Conservation (phyloP, 441 rosid species). For the Populus tomentosa region DNA sequence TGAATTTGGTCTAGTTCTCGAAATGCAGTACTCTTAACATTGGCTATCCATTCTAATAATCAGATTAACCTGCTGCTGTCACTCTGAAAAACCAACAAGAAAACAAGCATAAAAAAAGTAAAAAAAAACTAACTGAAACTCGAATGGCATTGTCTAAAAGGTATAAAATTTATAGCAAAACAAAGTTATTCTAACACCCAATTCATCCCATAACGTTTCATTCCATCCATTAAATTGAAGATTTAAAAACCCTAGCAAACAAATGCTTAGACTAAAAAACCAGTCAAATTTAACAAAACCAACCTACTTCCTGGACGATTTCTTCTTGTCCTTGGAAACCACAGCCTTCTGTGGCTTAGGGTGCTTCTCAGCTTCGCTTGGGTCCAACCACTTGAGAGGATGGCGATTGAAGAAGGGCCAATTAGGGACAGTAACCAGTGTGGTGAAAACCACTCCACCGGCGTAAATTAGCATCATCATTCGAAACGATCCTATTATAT, state of each 20-base stretch:
- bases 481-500: slow-evolving; percentile 58
- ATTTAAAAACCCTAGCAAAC: not conserved
- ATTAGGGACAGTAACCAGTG: slow-evolving; percentile 70
- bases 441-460: slow-evolving; percentile 64
- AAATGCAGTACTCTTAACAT: not conserved
- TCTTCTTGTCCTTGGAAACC: slow-evolving; percentile 58
- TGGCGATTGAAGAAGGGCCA: slow-evolving; percentile 87
- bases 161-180: not conserved
- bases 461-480: slow-evolving; percentile 68
- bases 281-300: not conserved
- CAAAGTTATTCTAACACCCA: slow-evolving; percentile 1
- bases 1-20: not conserved
- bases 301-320: slow-evolving; percentile 54
- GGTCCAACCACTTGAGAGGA: slow-evolving; percentile 81
- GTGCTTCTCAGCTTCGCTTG: slow-evolving; percentile 72
- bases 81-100: not conserved
- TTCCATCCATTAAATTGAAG: not conserved
- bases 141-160: slow-evolving; percentile 1
- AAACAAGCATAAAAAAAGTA: not conserved
- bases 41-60: not conserved
- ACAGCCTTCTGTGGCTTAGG: slow-evolving; percentile 62
- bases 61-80: not conserved
- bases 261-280: not conserved
- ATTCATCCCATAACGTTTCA: not conserved
- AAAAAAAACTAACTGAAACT: not conserved